Evolutionary conservation across 306 rosid species (phyloP).

Genomic region (Castanea crenata): DNA sequence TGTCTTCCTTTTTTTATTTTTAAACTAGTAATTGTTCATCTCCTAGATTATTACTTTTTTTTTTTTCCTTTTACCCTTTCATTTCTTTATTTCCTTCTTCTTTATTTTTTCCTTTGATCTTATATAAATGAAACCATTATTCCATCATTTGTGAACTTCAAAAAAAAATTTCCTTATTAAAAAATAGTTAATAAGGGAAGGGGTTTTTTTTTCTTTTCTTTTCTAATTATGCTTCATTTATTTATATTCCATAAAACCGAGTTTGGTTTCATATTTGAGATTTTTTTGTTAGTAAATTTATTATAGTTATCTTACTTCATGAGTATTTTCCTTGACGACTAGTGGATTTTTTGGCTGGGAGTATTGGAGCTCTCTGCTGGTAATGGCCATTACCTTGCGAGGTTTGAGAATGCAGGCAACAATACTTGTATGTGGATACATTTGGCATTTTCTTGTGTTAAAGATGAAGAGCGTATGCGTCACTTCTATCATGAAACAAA

Average conservation of each 20-base stretch:
- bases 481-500: too few species aligned
- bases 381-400: conserved; percentile 40
- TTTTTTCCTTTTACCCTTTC: neutral
- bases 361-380: conserved; percentile 47
- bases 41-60: neutral
- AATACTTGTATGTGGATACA: conserved; percentile 10
- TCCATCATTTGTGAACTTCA: neutral
- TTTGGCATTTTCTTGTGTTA: neutral
- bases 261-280: conserved; percentile 12
- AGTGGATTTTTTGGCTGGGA: conserved; percentile 40
- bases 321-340: conserved; percentile 51
- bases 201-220: neutral
- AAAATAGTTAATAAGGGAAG: neutral
- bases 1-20: neutral
- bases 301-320: neutral
- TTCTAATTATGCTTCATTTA: neutral
- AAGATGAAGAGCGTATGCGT: neutral
- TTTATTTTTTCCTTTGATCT: neutral
- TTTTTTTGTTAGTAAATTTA: neutral
- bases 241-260: conserved; percentile 5
- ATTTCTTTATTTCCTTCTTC: neutral
- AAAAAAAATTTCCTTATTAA: too few species aligned
- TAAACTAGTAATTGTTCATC: conserved; percentile 9
- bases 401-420: conserved; percentile 44
- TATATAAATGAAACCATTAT: neutral